Evolutionary conservation across 208 protist genomes (phyloP), one percentile per base, ranked within the genome.

Genomic region (Wallacemonas sp.): DNA sequence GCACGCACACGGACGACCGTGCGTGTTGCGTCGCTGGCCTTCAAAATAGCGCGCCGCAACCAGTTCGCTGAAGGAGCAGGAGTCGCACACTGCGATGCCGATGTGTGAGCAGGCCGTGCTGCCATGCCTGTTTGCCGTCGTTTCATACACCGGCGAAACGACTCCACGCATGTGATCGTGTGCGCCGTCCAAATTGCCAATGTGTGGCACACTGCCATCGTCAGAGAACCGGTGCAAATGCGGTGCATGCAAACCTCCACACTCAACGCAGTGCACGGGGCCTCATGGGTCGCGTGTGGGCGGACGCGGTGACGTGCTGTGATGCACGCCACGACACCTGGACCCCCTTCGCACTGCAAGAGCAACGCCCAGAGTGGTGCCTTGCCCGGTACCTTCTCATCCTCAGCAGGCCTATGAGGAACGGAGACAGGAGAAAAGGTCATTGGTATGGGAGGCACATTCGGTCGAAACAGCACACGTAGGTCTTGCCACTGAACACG

Each of bases 331-430:
- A 42, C 1, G n/a, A 31, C 19, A 2, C 27, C 19, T 11, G 51
- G 51, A 31, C 51, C 28, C 8, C 51, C 51, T 3, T 12, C 30
- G 31, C 51, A 58, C 30, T 39, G 30, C 51, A 58, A 2, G 5
- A 58, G 31, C 51, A 39, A 14, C 6, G 51, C 47, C 47, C 45
- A 51, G n/a, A n/a, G n/a, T n/a, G n/a, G n/a, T n/a, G n/a, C n/a
- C n/a, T n/a, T n/a, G n/a, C n/a, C n/a, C n/a, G n/a, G n/a, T n/a
- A n/a, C 36, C 36, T 41, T 41, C 36, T 17, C 36, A 14, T 14
- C 36, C 36, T 41, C 36, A 41, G 6, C 14, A 6, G 6, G 36
- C 36, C 36, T 14, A 41, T 17, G 14, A 6, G 36, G 36, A 6
- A 41, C 36, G 36, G 36, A 41, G 36, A 41, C 14, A 14, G 6